Evolutionary conservation across 495 filamentous ascomycete genomes (phyloP).

Genomic region (Aspergillus leporis): DNA sequence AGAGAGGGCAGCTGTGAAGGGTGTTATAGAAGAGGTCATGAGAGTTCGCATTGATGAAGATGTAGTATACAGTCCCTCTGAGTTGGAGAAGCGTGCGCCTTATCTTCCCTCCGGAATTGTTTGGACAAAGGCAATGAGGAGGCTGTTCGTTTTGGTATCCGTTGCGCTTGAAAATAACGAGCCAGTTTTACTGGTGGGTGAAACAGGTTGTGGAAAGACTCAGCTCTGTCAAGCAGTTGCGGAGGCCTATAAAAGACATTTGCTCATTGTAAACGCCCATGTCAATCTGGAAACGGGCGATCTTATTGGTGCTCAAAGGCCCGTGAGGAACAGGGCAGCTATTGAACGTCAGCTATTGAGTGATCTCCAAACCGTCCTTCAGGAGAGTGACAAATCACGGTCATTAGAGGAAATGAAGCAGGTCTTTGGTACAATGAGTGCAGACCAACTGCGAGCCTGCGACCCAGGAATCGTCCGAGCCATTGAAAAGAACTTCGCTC

Average conservation of each 20-base stretch:
- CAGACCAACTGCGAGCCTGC: slow-evolving; percentile 37
- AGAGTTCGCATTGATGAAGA: slow-evolving; percentile 77
- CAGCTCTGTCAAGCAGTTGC: slow-evolving; percentile 93
- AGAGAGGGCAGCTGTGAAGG: slow-evolving; percentile 80
- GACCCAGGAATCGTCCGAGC: slow-evolving; percentile 49
- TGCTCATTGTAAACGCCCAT: slow-evolving; percentile 94
- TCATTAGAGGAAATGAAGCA: slow-evolving; percentile 48
- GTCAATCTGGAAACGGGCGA: slow-evolving; percentile 97
- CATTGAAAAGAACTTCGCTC: slow-evolving; percentile 60
- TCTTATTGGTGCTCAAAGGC: slow-evolving; percentile 92
- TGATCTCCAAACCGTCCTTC: slow-evolving; percentile 57
- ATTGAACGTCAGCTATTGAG: slow-evolving; percentile 64
- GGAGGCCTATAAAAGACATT: slow-evolving; percentile 66
- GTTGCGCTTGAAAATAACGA: slow-evolving; percentile 87
- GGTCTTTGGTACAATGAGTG: slow-evolving; percentile 43
- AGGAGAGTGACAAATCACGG: slow-evolving; percentile 27
- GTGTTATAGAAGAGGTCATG: slow-evolving; percentile 90
- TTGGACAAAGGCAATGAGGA: slow-evolving; percentile 93
- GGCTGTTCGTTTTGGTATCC: slow-evolving; percentile 82
- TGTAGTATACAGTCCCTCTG: slow-evolving; percentile 67
- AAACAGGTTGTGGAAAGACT: slow-evolving; percentile 97
- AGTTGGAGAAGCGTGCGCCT: slow-evolving; percentile 45
- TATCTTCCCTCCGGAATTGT: slow-evolving; percentile 62
- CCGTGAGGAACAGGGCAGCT: slow-evolving; percentile 77
- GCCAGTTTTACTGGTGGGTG: slow-evolving; percentile 90